Evolutionary conservation across 1,284 basidiomycete species (phyloP).

Genomic region (Phenoliferia sp.): DNA sequence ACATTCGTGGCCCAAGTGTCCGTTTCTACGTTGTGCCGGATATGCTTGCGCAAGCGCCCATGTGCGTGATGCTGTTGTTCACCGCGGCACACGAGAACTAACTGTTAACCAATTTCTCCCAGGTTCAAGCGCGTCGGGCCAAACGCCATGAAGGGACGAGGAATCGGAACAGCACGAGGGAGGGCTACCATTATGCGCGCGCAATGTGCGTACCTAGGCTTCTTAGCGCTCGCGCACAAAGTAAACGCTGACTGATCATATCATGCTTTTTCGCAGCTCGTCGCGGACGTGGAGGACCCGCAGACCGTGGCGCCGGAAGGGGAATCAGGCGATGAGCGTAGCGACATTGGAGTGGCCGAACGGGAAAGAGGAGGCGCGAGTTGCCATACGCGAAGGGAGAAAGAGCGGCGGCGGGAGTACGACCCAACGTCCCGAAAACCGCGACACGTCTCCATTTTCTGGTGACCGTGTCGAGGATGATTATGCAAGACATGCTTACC

Average conservation of each 20-base stretch:
- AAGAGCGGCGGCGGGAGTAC: too few relatives aligned
- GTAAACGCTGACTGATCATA: background rate
- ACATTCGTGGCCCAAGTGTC: constrained; percentile 96
- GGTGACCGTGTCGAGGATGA: too few relatives aligned
- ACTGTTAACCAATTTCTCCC: background rate
- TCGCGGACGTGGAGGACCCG: background rate
- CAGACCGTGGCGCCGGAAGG: background rate
- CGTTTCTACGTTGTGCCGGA: constrained; percentile 99
- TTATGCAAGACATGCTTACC: background rate
- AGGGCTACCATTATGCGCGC: constrained; percentile 92
- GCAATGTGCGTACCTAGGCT: constrained; percentile 10
- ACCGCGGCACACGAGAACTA: background rate
- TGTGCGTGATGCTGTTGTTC: constrained; percentile 56
- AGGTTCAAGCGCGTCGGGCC: constrained; percentile 99
- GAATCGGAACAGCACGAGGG: constrained; percentile 96
- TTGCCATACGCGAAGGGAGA: too few relatives aligned
- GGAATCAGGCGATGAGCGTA: background rate
- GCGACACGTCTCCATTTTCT: too few relatives aligned
- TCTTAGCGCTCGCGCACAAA: background rate
- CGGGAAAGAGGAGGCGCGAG: too few relatives aligned
- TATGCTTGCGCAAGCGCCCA: constrained; percentile 98
- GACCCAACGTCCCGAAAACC: too few relatives aligned
- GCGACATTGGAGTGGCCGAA: too few relatives aligned
- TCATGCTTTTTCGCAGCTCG: background rate
- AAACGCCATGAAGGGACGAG: constrained; percentile 96